Conservation (phyloP, 208 protist genomes). For the Giardia duodenalis region DNA sequence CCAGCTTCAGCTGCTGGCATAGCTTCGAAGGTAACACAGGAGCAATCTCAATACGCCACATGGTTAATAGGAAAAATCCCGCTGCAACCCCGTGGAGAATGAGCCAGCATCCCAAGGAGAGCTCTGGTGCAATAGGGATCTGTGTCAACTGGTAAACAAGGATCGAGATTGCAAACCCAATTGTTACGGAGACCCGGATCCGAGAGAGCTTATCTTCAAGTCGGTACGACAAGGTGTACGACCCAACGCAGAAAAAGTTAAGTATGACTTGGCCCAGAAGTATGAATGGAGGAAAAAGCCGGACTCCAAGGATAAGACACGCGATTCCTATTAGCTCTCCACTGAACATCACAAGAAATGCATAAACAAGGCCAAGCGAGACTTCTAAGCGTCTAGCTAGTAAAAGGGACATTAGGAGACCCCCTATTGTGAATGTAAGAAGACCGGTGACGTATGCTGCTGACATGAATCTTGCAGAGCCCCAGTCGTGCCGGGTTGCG, state of each 20-base stretch:
- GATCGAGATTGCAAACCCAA: background rate
- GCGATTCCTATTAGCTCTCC: background rate
- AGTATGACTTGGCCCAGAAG: background rate
- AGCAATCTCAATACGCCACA: background rate
- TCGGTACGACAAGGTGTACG: background rate
- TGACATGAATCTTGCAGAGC: background rate
- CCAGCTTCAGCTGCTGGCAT: background rate
- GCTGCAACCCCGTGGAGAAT: background rate
- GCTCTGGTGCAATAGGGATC: background rate
- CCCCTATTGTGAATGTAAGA: background rate
- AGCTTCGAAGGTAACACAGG: background rate
- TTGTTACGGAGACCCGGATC: background rate
- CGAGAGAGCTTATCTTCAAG: background rate
- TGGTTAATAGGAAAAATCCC: background rate
- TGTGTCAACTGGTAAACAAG: background rate
- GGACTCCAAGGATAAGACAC: background rate
- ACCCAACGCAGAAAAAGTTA: background rate
- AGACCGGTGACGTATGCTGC: background rate
- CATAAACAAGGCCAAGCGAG: background rate
- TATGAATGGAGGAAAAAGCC: background rate
- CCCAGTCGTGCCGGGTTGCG: background rate
- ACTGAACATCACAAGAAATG: background rate
- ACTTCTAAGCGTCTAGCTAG: background rate
- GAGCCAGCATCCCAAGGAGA: background rate
- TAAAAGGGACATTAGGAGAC: background rate